phyloP scores from a whole-genome alignment of 768 basidiomycete species.

The Chiua virens region DNA sequence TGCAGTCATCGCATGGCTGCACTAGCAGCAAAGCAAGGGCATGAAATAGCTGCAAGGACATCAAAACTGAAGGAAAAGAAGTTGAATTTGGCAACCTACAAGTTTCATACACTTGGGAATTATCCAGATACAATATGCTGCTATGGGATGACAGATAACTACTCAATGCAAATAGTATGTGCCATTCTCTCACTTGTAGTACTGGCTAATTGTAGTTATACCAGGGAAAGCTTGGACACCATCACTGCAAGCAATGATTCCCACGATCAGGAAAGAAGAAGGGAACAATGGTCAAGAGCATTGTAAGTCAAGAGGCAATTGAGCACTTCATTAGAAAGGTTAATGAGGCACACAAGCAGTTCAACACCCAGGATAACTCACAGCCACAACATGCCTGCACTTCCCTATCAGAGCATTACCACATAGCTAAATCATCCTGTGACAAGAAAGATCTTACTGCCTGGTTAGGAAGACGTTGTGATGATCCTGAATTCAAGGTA shows the following conservation, averaged over 20 bases:
- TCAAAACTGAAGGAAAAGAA: background rate
- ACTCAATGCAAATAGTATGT: slow-evolving; percentile 36
- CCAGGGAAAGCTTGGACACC: slow-evolving; percentile 1
- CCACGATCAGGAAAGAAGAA: background rate
- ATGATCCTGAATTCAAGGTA: too few species aligned
- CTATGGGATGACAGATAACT: slow-evolving; percentile 37
- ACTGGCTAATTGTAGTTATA: too few species aligned
- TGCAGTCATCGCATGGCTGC: background rate
- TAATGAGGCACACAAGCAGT: too few species aligned
- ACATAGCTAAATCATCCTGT: too few species aligned
- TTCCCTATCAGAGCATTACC: too few species aligned
- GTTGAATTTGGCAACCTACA: slow-evolving; percentile 15
- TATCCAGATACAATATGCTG: slow-evolving; percentile 6
- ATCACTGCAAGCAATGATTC: background rate
- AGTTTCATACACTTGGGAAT: slow-evolving; percentile 15
- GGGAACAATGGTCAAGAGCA: background rate
- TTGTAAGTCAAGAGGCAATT: background rate
- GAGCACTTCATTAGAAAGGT: background rate
- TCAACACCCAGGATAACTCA: too few species aligned
- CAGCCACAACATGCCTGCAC: too few species aligned
- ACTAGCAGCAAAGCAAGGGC: background rate
- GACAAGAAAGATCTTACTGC: too few species aligned
- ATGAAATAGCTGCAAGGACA: too few species aligned
- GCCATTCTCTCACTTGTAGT: too few species aligned
- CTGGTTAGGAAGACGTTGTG: too few species aligned